phyloP scores from a whole-genome alignment of 1,284 basidiomycete genomes.

The Meira miltonrushii region DNA sequence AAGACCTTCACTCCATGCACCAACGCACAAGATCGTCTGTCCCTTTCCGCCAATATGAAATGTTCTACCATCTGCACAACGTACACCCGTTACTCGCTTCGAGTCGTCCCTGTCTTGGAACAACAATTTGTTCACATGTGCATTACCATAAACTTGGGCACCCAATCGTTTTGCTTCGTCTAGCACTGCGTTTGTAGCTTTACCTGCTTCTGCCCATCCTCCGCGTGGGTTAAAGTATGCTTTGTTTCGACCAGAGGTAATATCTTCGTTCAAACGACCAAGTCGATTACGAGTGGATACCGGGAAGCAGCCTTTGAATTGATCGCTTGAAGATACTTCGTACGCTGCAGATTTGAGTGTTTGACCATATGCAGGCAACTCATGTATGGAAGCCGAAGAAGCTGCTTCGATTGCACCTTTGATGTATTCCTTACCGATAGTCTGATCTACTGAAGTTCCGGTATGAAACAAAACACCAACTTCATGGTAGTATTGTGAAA shows the following conservation, averaged over 20 bases:
- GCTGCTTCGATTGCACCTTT: conserved; percentile 16
- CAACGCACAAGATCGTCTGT: conserved; percentile 65
- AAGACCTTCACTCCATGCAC: conserved; percentile 75
- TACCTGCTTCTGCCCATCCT: conserved; percentile 78
- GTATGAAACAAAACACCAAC: conserved; percentile 39
- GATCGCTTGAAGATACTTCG: conserved; percentile 11
- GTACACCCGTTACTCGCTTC: conserved; percentile 62
- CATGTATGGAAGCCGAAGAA: conserved; percentile 7
- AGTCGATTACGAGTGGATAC: conserved; percentile 11
- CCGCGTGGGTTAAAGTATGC: conserved; percentile 71
- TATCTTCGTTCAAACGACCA: conserved; percentile 20
- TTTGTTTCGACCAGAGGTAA: conserved; percentile 19
- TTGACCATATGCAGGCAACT: conserved; percentile 2
- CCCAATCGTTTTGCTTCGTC: conserved; percentile 61
- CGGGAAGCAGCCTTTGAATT: conserved; percentile 20
- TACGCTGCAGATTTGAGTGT: conserved; percentile 17
- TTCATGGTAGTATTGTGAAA: conserved; percentile 36
- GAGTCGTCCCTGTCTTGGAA: conserved; percentile 29
- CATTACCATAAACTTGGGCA: conserved; percentile 62
- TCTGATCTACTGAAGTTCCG: neutral
- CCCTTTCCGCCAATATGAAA: conserved; percentile 56
- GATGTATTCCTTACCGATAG: conserved; percentile 23
- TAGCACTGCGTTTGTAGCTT: conserved; percentile 63
- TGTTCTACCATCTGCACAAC: conserved; percentile 61
- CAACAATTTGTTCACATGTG: conserved; percentile 59